These are phyloP conservation scores for Meripilus lineatus DNA, from an alignment of 1,284 basidiomycete genomes.

Conservation along the genomic window DNA sequence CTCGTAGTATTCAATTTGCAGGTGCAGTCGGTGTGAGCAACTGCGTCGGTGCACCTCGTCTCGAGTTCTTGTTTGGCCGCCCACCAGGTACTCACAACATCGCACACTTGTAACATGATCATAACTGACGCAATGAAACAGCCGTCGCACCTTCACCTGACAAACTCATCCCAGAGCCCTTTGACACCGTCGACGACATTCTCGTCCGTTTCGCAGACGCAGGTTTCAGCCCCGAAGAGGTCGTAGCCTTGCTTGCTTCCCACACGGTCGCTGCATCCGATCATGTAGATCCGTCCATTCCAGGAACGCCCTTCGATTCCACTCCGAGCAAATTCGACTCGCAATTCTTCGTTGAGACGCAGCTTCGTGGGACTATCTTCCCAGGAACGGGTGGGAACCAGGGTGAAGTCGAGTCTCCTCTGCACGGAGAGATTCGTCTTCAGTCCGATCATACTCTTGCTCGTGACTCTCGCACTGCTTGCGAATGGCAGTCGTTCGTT, in stretches of 20 bases:
- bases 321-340: conserved; percentile 21
- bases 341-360: conserved; percentile 24
- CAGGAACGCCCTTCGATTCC: conserved; percentile 25
- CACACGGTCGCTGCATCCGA: conserved; percentile 26
- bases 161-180: conserved; percentile 24
- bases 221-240: conserved; percentile 22
- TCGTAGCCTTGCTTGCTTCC: conserved; percentile 24
- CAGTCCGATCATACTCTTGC: conserved; percentile 25
- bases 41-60: conserved; percentile 25
- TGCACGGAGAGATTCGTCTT: conserved; percentile 27
- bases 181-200: conserved; percentile 25
- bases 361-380: conserved; percentile 25
- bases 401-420: conserved; percentile 24
- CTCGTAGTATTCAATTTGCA: conserved; percentile 24
- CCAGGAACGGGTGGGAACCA: conserved; percentile 21
- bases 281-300: conserved; percentile 19
- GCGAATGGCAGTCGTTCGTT: conserved; percentile 23
- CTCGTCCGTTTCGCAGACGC: conserved; percentile 23
- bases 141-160: conserved; percentile 22
- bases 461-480: conserved; percentile 23
- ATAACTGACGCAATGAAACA: not conserved
- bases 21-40: conserved; percentile 25
- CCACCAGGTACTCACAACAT: not conserved
- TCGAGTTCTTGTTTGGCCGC: conserved; percentile 25
- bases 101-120: not conserved